A percentile compares a stretch with the other conserved stretches of the same genome.
Evolutionary conservation across 805 yeast genomes (phyloP).

Genomic region (Wickerhamomyces chaumierensis): DNA sequence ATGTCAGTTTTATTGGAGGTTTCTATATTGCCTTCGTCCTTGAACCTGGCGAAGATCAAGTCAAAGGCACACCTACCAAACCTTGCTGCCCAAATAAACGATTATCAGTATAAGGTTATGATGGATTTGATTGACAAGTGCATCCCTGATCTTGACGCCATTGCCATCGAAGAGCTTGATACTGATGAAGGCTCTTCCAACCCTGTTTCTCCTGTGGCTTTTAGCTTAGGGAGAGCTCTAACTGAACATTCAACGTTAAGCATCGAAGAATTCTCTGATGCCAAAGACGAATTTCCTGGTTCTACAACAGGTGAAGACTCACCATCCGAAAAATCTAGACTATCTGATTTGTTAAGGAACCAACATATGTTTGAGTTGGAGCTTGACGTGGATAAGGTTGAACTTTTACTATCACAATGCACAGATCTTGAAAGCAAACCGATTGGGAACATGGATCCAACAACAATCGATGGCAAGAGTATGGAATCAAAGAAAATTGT

Average conservation of each 20-base stretch:
- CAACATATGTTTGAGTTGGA: constrained; percentile 67
- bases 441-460: too few relatives aligned
- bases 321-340: background rate
- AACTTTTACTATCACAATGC: constrained; percentile 57
- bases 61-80: constrained; percentile 70
- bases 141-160: constrained; percentile 36
- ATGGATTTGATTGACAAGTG: constrained; percentile 66
- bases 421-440: too few relatives aligned
- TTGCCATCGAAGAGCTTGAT: constrained; percentile 10
- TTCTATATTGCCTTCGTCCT: constrained; percentile 76
- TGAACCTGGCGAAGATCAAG: constrained; percentile 58
- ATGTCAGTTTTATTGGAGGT: constrained; percentile 67
- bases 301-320: constrained; percentile 4
- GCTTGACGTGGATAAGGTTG: constrained; percentile 55
- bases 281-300: constrained; percentile 1
- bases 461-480: constrained; percentile 43
- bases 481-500: constrained; percentile 58
- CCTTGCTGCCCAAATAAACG: constrained; percentile 64
- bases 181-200: too few relatives aligned
- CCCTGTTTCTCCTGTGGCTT: constrained; percentile 15
- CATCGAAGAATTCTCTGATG: constrained; percentile 7
- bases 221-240: constrained; percentile 2
- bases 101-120: constrained; percentile 80
- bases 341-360: constrained; percentile 1
- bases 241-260: constrained; percentile 4